phyloP scores from a whole-genome alignment of 2,329 filamentous ascomycete species.

The Scytalidium lignicola region DNA sequence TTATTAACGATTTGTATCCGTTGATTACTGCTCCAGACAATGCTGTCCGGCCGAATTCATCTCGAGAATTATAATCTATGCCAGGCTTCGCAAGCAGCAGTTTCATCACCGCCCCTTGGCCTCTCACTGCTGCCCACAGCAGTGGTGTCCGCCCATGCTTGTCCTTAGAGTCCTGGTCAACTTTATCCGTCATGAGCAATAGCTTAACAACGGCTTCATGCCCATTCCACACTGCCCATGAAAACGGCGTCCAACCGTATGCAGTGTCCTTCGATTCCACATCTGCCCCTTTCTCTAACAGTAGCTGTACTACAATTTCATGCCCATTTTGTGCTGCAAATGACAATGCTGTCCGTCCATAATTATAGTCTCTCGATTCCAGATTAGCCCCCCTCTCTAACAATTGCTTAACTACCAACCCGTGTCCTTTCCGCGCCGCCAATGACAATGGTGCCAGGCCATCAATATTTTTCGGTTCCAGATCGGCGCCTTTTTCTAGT shows the following conservation, averaged over 20 bases:
- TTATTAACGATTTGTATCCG: neutral
- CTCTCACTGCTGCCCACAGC: neutral
- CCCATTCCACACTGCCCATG: neutral
- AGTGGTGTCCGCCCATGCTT: neutral
- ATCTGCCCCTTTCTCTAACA: no score
- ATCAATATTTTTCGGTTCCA: no score
- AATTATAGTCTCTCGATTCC: neutral
- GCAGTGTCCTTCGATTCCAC: no score
- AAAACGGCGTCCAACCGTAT: neutral
- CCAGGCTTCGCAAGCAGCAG: slow-evolving; percentile 42
- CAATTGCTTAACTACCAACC: neutral
- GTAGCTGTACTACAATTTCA: no score
- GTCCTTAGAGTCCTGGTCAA: slow-evolving; percentile 1
- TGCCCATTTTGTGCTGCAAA: no score
- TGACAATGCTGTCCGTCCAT: no score
- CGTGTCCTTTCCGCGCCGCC: neutral
- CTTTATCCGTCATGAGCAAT: neutral
- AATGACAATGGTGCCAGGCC: no score
- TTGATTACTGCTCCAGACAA: neutral
- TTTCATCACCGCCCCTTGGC: slow-evolving; percentile 23
- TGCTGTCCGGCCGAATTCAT: neutral
- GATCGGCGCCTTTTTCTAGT: no score
- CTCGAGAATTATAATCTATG: neutral
- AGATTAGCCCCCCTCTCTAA: neutral
- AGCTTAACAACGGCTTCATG: no score